Conservation (phyloP, 148 eudicot genomes). For the Fallopia convolvulus region DNA sequence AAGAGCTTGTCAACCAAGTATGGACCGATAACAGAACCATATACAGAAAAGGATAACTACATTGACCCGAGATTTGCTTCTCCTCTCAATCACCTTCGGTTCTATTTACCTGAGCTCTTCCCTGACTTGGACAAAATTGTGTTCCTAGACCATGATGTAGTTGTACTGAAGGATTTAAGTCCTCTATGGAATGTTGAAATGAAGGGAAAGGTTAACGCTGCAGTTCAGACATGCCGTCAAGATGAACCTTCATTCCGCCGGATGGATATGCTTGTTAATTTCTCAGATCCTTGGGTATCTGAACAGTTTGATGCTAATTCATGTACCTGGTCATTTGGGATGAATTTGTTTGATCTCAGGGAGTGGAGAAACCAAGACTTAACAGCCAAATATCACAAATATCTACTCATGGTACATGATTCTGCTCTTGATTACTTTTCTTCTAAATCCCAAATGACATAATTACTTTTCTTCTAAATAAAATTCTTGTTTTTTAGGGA, state of each 20-base stretch:
- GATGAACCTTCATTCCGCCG: constrained; percentile 51
- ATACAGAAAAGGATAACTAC: constrained; percentile 39
- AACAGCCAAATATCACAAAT: constrained; percentile 54
- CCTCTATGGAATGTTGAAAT: constrained; percentile 60
- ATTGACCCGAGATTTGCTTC: constrained; percentile 79
- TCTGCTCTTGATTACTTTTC: background rate
- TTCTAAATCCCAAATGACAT: too few relatives aligned
- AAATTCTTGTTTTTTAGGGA: constrained; percentile 32
- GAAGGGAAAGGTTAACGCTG: constrained; percentile 85
- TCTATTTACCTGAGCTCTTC: constrained; percentile 82
- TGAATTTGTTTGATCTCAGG: constrained; percentile 82
- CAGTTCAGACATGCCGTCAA: constrained; percentile 74
- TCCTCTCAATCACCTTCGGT: constrained; percentile 80
- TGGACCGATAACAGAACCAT: constrained; percentile 21
- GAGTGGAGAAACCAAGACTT: constrained; percentile 73
- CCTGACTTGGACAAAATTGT: constrained; percentile 70
- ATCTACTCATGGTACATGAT: constrained; percentile 50
- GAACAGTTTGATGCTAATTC: constrained; percentile 46
- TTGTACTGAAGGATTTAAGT: constrained; percentile 71
- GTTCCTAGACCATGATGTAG: constrained; percentile 95
- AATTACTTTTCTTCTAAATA: too few relatives aligned
- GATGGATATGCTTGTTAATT: constrained; percentile 70
- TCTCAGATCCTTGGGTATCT: constrained; percentile 65
- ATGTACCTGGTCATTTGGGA: constrained; percentile 98
- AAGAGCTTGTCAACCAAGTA: constrained; percentile 28